Evolutionary conservation across 2,329 filamentous ascomycete genomes (phyloP), one percentile per base, ranked within the genome.

Genomic region (Penicillium janthinellum): DNA sequence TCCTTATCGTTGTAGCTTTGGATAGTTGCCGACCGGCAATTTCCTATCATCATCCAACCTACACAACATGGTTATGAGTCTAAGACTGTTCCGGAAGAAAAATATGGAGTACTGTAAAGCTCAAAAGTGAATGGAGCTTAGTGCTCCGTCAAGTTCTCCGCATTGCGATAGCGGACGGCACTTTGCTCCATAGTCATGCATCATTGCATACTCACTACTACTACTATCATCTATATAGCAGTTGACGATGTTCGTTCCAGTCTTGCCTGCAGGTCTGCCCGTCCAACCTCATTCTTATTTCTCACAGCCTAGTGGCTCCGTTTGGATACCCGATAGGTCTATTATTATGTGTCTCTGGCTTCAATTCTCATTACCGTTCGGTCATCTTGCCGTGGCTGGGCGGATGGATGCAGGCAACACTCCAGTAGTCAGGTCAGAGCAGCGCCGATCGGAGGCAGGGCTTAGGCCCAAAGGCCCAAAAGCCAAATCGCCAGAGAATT

Each of bases 381-480:
- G n/a, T 49, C 45, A 35, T 15, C 17, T n/a, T 20, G 3, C 15
- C 5, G 44, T 22, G 15, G 44, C 6, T n/a, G 25, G 54, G 44
- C 44, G 15, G 44, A 14, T n/a, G 25, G 54, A 64, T 54, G 61
- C 58, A 61, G 58, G 55, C 48, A 48, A 48, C 62, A 49, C 59
- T 28, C 22, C 3, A 14, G 22, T 25, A 14, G 22, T 15, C 20
- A 14, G 42, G 15, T 53, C 61, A 63, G 53, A 59, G 49, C 41
- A 52, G 38, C 15, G 61, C 58, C 54, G 63, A 64, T 63, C 60
- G 31, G 37, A 38, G 25, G 28, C 31, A 11, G 8, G 20, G 20
- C 64, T 20, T n/a, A 17, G 20, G 44, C 44, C 22, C 22, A 31
- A 31, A n/a, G 8, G 42, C 22, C 42, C 22, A 25, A 45, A 5